Percentiles rank a stretch among this genome's conserved stretches.
Conservation (phyloP, 257 asterid genomes). For the Plantago ovata region DNA sequence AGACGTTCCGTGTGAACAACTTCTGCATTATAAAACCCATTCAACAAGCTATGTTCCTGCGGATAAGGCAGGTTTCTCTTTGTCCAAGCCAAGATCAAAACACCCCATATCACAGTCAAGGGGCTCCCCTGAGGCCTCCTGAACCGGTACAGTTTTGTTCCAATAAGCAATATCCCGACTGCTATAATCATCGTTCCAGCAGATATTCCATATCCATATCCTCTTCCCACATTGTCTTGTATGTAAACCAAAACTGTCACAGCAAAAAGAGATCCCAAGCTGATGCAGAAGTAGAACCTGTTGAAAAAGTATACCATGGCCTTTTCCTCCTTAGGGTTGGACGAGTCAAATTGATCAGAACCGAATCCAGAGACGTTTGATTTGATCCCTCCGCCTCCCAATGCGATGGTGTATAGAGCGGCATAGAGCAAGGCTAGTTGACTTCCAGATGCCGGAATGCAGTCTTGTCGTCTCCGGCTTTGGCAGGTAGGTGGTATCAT, state of each 20-base stretch:
- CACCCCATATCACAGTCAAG: constrained; percentile 66
- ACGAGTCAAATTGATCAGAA: constrained; percentile 70
- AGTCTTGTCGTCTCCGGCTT: constrained; percentile 32
- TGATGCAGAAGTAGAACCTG: constrained; percentile 77
- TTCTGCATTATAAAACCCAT: constrained; percentile 45
- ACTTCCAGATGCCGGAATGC: constrained; percentile 49
- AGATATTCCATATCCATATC: constrained; percentile 81
- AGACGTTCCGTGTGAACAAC: constrained; percentile 52
- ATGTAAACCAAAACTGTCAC: constrained; percentile 79
- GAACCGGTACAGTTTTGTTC: constrained; percentile 53
- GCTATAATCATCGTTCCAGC: constrained; percentile 73
- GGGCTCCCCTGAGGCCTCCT: constrained; percentile 80
- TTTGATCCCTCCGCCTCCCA: constrained; percentile 88
- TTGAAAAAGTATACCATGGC: constrained; percentile 74
- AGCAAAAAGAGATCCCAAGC: constrained; percentile 72
- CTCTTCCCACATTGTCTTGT: constrained; percentile 84
- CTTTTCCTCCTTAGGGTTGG: constrained; percentile 61
- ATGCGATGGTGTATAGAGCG: constrained; percentile 78
- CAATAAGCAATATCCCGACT: constrained; percentile 41
- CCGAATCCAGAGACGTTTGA: constrained; percentile 90
- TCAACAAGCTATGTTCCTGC: constrained; percentile 35
- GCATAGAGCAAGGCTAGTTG: constrained; percentile 64
- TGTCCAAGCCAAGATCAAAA: constrained; percentile 51
- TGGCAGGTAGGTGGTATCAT: constrained; percentile 75
- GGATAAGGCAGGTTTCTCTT: constrained; percentile 50